Conservation (phyloP, 768 basidiomycete genomes). For the Termitomyces sp. region DNA sequence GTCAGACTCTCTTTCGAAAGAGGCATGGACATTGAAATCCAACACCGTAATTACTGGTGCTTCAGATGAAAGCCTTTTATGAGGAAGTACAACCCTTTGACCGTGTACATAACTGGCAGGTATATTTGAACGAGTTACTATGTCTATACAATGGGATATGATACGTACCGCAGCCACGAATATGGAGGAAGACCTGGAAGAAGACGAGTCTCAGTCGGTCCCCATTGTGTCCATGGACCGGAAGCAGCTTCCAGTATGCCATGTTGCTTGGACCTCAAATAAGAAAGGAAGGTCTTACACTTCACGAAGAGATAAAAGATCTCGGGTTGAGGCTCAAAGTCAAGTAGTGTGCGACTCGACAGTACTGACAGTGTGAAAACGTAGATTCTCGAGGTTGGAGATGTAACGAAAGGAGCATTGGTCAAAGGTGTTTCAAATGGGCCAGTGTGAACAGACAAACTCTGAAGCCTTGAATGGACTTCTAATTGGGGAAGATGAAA, state of each 20-base stretch:
- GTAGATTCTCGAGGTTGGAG: slow-evolving; percentile 7
- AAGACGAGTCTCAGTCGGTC: not conserved
- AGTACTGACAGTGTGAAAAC: slow-evolving; percentile 5
- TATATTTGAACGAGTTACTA: not conserved
- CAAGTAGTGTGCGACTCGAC: too few relatives aligned
- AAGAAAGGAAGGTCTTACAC: too few relatives aligned
- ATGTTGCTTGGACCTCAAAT: too few relatives aligned
- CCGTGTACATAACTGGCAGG: not conserved
- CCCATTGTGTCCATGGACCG: not conserved
- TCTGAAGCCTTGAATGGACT: slow-evolving; percentile 4
- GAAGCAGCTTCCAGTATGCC: not conserved
- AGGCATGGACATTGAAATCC: not conserved
- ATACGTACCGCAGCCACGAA: not conserved
- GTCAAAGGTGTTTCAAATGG: slow-evolving; percentile 11
- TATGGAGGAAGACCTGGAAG: not conserved
- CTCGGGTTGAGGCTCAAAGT: too few relatives aligned
- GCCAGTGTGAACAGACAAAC: not conserved
- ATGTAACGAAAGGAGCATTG: slow-evolving; percentile 18
- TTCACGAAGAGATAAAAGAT: too few relatives aligned
- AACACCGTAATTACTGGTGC: not conserved
- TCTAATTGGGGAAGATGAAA: slow-evolving; percentile 15
- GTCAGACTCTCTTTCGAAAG: not conserved
- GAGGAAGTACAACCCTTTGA: not conserved
- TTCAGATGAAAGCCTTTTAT: not conserved
- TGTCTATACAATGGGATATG: not conserved